Base-by-base conservation (phyloP, 129 eudicot species). In the Kitagawia praeruptora region DNA sequence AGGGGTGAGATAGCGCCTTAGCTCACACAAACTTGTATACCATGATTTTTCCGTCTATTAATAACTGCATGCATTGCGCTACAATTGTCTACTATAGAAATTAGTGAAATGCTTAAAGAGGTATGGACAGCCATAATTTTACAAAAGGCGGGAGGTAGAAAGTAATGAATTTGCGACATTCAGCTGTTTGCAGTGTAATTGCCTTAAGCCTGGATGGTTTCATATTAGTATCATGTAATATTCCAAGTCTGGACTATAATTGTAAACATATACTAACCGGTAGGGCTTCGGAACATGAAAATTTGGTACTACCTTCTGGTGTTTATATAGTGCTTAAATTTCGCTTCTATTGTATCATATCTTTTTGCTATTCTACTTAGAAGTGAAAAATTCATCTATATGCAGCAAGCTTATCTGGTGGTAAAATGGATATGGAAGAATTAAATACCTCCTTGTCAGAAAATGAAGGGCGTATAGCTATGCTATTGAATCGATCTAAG, bases 321-420 rank as follows among this genome's bases (percentile, higher is more conserved):
- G 38, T 64, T 3, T 64, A 16, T 41, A 41, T 63, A 5, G 1
- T 63, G 27, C 12, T 27, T 21, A 37, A 51, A 72, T 42, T 41
- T 72, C 19, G 0, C 48, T 42, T 1, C 31, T 39, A 15, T 42
- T 40, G 34, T 0, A 40, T 72, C 10, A 8, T 9, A 21, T n/a
- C 47, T 73, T 8, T 58, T 23, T 28, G 11, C 49, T 74, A 25
- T 9, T 46, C 6, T 44, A 74, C 49, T 46, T 46, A 74, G 40
- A 45, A 25, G 28, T 74, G 14, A 71, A 71, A 44, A 41, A 38
- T 72, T 72, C 39, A 25, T 74, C 38, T 74, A 12, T 34, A 40
- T 89, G 88, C 91, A 95, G 99, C 99, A 75, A 81, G 93, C 76
- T 69, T 90, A 61, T 87, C 97, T 3, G 97, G 97, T 73, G 85